Evolutionary conservation across 345 rosid species (phyloP).

Genomic region (Eucalyptus cloeziana): DNA sequence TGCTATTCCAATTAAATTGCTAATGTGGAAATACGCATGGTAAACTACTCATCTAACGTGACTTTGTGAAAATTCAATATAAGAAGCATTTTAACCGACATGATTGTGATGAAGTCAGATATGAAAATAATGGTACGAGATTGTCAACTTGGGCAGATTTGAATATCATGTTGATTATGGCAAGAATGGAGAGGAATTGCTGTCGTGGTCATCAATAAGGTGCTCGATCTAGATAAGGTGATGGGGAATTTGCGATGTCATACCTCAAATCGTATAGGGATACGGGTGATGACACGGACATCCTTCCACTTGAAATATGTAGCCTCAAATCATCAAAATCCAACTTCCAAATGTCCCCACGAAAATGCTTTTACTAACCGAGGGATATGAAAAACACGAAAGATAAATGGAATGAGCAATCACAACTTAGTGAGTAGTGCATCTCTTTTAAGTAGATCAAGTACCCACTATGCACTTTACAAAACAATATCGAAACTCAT

Average conservation of each 20-base stretch:
- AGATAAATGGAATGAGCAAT: too few species aligned
- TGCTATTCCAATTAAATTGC: background rate
- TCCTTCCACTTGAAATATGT: rapidly evolving
- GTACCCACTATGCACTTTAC: rapidly evolving
- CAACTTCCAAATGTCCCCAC: too few species aligned
- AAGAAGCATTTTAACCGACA: rapidly evolving
- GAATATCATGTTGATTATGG: background rate
- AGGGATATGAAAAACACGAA: too few species aligned
- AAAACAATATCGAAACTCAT: too few species aligned
- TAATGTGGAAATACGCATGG: rapidly evolving
- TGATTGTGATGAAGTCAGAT: rapidly evolving
- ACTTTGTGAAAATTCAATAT: rapidly evolving
- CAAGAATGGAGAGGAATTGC: background rate
- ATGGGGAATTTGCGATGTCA: rapidly evolving
- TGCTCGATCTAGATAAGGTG: rapidly evolving
- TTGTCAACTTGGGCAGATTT: rapidly evolving
- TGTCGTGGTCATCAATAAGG: background rate
- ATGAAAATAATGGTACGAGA: background rate
- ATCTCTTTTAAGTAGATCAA: rapidly evolving
- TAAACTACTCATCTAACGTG: background rate
- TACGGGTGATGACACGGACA: rapidly evolving
- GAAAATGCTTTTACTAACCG: rapidly evolving
- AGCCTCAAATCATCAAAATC: rapidly evolving
- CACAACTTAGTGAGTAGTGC: rapidly evolving
- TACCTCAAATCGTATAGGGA: too few species aligned